These are phyloP conservation scores for Gleditsia sinensis DNA, from an alignment of 306 rosid genomes.

Conservation along the genomic window DNA sequence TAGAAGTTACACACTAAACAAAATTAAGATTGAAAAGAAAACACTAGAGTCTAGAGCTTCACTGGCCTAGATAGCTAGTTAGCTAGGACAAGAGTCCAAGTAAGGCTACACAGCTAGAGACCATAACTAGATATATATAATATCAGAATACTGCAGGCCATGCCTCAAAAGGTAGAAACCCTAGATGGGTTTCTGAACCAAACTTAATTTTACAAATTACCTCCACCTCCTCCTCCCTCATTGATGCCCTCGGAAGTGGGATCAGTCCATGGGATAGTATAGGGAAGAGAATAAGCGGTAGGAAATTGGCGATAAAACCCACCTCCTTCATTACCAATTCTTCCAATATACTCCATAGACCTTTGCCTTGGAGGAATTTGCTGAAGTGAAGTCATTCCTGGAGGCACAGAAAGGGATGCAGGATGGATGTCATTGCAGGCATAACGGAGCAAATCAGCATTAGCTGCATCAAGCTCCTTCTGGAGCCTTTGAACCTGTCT, in stretches of 20 bases:
- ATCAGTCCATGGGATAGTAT: slow-evolving; percentile 73
- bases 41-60: slow-evolving; percentile 24
- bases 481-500: slow-evolving; percentile 93
- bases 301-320: slow-evolving; percentile 53
- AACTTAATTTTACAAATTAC: slow-evolving; percentile 45
- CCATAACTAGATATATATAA: slow-evolving; percentile 34
- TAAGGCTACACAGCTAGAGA: slow-evolving; percentile 43
- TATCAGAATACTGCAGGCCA: slow-evolving; percentile 33
- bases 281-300: slow-evolving; percentile 50
- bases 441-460: slow-evolving; percentile 75
- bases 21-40: slow-evolving; percentile 13
- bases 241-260: slow-evolving; percentile 40
- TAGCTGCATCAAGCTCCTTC: slow-evolving; percentile 89
- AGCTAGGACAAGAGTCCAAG: slow-evolving; percentile 38
- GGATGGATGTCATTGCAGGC: slow-evolving; percentile 67
- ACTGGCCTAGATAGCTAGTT: slow-evolving; percentile 35
- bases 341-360: slow-evolving; percentile 31
- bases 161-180: slow-evolving; percentile 50
- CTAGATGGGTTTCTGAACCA: slow-evolving; percentile 44
- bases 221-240: slow-evolving; percentile 52
- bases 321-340: slow-evolving; percentile 44
- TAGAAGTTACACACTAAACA: slow-evolving; percentile 25
- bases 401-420: slow-evolving; percentile 41
- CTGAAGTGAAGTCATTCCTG: slow-evolving; percentile 38
- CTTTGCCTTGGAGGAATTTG: slow-evolving; percentile 41